Base-by-base conservation (phyloP, 2,329 filamentous ascomycete species). In the Claviceps arundinis region DNA sequence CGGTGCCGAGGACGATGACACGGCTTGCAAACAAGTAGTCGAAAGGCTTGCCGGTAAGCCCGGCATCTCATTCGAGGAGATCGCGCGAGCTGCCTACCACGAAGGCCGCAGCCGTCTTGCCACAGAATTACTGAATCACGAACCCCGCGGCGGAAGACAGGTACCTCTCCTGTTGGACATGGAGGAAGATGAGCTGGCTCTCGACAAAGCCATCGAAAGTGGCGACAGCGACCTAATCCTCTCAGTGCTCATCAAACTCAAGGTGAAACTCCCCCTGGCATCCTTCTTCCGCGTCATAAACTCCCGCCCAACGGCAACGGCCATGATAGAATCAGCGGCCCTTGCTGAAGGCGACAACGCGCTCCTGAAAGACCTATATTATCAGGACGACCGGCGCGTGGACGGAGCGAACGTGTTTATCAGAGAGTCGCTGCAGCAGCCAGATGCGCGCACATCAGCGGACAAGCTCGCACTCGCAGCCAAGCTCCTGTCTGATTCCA, bases 121-220 rank as follows among this genome's bases (percentile, higher is more conserved):
- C 4, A 97, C 90, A 0, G 83, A 94, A 59, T 74, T 98, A 1
- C 75, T 98, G 6, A 94, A 97, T 61, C 87, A 96, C 62, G 93
- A 98, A 63, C 89, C 91, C 9, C 82, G 93, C 53, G 91, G 89
- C 2, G 93, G 91, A n/a, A 88, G 91, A 57, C 93, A 98, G 68
- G 93, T 98, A 0, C 93, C 93, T 0, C 77, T 98, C 2, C 78
- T 98, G 2, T 74, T 98, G 43, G 89, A 80, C 65, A 96, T 97
- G 87, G 90, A 95, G 60, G 90, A 98, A 66, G 91, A 96, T 58
- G 88, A 90, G 57, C 82, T 97, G 42, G 93, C 93, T 0, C 78
- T 98, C 0, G 91, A 97, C 72, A 98, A 97, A 67, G 91, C 93
- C 9, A 88, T 97, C 54, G 89, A 96, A 65, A 95, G 88, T 55